Evolutionary conservation across 331 rosid species (phyloP), one percentile per base, ranked within the genome.

Genomic region (Spiraea crenata): DNA sequence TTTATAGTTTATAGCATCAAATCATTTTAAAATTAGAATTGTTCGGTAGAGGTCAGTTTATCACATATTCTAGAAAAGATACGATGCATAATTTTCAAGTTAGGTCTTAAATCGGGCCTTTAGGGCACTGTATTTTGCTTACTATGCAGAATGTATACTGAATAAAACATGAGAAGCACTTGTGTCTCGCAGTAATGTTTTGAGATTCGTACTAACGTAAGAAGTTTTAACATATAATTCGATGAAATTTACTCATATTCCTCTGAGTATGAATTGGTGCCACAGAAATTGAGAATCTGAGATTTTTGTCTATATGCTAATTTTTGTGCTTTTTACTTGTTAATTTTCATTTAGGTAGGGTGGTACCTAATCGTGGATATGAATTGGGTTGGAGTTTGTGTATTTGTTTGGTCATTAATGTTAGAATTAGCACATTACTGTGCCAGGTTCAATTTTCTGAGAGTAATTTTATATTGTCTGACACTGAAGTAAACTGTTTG

Each of bases 251-350:
- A 9, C 35, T 37, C 25, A 37, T 42, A 37, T 37, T 12, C 64
- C n/a, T 15, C 14, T 37, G 64, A 37, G 25, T 35, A n/a, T 49
- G 76, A 49, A 63, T 25, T 67, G 17, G 45, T 7, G 11, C 3
- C 2, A 10, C 31, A 52, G 77, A 46, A 48, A 44, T 46, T 54
- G 38, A 52, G 77, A 46, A 38, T 34, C 37, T 54, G 38, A 67
- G 10, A 20, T 39, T 54, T 20, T 38, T 52, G 34, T 54, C 19
- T 42, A 7, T 41, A 12, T 16, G 16, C 56, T 10, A 20, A 74
- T 31, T 56, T 74, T 63, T 35, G 6, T 64, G 34, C 63, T 31
- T 46, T 62, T 1, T 48, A n/a, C 8, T 61, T 59, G 63, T 25
- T 41, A 10, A 40, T 20, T 62, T 37, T 17, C 16, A 17, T 3